These are phyloP conservation scores for Salix koriyanagi DNA, from an alignment of 345 rosid species.

Conservation along the genomic window DNA sequence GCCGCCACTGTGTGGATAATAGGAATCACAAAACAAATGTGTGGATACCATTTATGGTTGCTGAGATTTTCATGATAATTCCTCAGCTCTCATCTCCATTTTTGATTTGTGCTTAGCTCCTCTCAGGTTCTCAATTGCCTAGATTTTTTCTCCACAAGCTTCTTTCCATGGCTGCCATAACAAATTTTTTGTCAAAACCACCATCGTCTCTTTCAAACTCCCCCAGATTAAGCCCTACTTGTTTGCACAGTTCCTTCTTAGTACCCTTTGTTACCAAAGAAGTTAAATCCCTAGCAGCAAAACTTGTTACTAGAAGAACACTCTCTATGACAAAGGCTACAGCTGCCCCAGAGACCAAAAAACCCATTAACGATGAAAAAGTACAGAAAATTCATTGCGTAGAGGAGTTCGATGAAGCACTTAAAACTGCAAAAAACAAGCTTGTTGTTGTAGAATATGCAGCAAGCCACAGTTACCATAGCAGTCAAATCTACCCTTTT, in stretches of 20 bases:
- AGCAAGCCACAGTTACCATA: conserved; percentile 43
- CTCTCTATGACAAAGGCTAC: conserved; percentile 35
- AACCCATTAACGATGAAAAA: conserved; percentile 46
- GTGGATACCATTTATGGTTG: background rate
- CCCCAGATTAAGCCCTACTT: conserved; percentile 16
- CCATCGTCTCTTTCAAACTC: conserved; percentile 26
- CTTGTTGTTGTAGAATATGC: conserved; percentile 84
- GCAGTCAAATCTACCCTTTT: conserved; percentile 71
- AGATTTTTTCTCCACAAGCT: background rate
- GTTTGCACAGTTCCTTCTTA: conserved; percentile 21
- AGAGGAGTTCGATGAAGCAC: conserved; percentile 73
- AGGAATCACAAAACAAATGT: background rate
- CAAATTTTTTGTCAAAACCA: conserved; percentile 51
- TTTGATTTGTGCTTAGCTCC: background rate
- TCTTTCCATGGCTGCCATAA: conserved; percentile 45
- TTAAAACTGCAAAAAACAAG: conserved; percentile 52
- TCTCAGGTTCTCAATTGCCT: background rate
- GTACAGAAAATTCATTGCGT: conserved; percentile 60
- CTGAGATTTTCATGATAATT: background rate
- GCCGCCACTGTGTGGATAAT: background rate
- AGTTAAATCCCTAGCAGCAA: background rate
- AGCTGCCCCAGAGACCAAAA: conserved; percentile 41
- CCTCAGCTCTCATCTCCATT: background rate
- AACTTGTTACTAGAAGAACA: background rate
- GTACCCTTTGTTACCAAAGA: conserved; percentile 5